These are phyloP conservation scores for Pontederia paniculata DNA, from an alignment of 176 grass and related monocot species.

Conservation along the genomic window DNA sequence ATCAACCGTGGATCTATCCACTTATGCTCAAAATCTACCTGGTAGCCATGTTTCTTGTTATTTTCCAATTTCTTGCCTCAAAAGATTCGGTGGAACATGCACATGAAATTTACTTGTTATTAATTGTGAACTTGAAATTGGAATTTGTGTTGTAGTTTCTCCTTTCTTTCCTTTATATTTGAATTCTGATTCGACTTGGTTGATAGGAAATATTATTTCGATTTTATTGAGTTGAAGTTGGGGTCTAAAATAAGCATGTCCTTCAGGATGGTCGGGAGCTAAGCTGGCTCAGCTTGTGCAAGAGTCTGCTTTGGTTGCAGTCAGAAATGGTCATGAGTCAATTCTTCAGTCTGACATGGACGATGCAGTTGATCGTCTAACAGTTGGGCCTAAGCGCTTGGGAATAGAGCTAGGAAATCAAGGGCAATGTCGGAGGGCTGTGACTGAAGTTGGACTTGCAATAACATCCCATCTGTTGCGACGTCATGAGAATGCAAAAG, in stretches of 20 bases:
- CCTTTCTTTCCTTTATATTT: too few species aligned
- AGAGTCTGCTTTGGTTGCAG: constrained; percentile 30
- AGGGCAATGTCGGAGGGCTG: constrained; percentile 29
- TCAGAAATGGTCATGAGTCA: constrained; percentile 22
- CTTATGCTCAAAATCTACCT: constrained; percentile 27
- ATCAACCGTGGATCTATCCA: constrained; percentile 21
- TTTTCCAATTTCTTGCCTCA: not conserved
- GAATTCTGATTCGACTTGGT: too few species aligned
- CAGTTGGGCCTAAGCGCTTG: constrained; percentile 18
- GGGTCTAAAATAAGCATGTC: not conserved
- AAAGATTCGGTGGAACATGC: not conserved
- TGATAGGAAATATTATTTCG: too few species aligned
- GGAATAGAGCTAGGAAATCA: constrained; percentile 28
- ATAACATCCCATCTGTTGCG: constrained; percentile 27
- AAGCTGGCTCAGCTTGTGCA: constrained; percentile 20
- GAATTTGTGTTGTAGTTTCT: too few species aligned
- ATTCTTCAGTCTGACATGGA: constrained; percentile 33
- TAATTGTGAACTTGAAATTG: too few species aligned
- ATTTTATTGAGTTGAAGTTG: not conserved
- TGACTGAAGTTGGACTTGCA: constrained; percentile 33
- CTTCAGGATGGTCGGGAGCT: constrained; percentile 22
- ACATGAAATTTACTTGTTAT: too few species aligned
- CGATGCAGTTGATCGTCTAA: constrained; percentile 30
- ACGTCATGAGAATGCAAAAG: constrained; percentile 26
- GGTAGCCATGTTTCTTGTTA: not conserved